These are phyloP conservation scores for Aquilaria sinensis DNA, from an alignment of 345 rosid species.

Conservation along the genomic window DNA sequence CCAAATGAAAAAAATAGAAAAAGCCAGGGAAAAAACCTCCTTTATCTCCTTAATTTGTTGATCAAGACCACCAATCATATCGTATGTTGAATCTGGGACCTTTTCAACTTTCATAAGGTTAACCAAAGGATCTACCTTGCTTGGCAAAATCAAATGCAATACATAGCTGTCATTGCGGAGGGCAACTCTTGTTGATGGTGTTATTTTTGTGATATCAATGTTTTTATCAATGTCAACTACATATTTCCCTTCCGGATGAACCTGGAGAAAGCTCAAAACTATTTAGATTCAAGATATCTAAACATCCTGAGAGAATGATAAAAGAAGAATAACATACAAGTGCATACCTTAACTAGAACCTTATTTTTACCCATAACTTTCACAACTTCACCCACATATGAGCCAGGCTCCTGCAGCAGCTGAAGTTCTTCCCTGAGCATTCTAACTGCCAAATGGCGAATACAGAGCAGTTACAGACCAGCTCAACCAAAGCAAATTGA, in stretches of 20 bases:
- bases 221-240: constrained; percentile 94
- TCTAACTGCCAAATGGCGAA: constrained; percentile 39
- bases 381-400: constrained; percentile 99
- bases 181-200: constrained; percentile 97
- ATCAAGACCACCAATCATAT: constrained; percentile 99
- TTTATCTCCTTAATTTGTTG: constrained; percentile 98
- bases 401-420: constrained; percentile 98
- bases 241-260: constrained; percentile 98
- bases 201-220: constrained; percentile 89
- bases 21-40: constrained; percentile 40
- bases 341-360: constrained; percentile 82
- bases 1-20: too few relatives aligned
- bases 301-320: neutral
- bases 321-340: neutral
- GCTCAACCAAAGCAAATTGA: too few relatives aligned
- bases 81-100: constrained; percentile 98
- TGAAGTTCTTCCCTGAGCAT: constrained; percentile 97
- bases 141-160: constrained; percentile 85
- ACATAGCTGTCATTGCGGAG: constrained; percentile 98
- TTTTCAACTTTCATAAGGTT: constrained; percentile 99
- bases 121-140: constrained; percentile 96
- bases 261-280: constrained; percentile 32
- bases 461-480: too few relatives aligned
- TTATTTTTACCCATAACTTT: constrained; percentile 99
- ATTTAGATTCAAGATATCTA: too few relatives aligned